Base-by-base conservation (phyloP, 2,329 filamentous ascomycete genomes). In the Alternaria sp. region DNA sequence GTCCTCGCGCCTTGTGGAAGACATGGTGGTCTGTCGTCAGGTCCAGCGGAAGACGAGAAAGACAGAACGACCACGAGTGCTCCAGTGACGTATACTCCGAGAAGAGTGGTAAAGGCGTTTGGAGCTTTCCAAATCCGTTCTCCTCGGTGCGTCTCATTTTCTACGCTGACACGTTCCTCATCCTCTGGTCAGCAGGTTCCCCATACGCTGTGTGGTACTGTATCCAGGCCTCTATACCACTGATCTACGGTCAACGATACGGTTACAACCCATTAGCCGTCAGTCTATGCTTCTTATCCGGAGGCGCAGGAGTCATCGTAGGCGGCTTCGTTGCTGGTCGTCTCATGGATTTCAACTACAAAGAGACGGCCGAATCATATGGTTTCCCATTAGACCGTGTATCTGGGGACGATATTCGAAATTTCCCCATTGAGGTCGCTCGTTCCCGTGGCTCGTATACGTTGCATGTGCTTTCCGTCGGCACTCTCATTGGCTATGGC, bases 171-270 rank as follows among this genome's bases (percentile, higher is more conserved):
- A 47, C 45, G 23, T 23, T 23, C 15, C 45, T 47, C 12, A 47
- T 11, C 2, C 45, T 47, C 21, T 47, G 45, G 45, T 47, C 12
- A 19, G 45, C 45, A 13, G 45, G 19, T 3, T 47, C 45, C 21
- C 21, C 45, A 9, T 47, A 47, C 45, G 21, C 45, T 47, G 45
- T 47, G 23, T 47, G 45, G 21, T 47, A 47, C 21, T 47, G 45
- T 1, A 25, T 47, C 23, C 45, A 47, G 1, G 45, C 21, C 7
- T 25, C 45, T 1, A 47, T 25, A 47, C 21, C 45, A 25, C 45
- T 47, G 21, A 0, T 47, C 7, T 25, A 25, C 45, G 21, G 45
- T 19, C 45, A 47, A 0, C 0, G 15, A 15, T 25, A 47, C 21
- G 21, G 21, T 1, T 25, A 47, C 12, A 25, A 47, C 17, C 21